phyloP scores from a whole-genome alignment of 495 filamentous ascomycete genomes.

The Aspergillus conjunctus region DNA sequence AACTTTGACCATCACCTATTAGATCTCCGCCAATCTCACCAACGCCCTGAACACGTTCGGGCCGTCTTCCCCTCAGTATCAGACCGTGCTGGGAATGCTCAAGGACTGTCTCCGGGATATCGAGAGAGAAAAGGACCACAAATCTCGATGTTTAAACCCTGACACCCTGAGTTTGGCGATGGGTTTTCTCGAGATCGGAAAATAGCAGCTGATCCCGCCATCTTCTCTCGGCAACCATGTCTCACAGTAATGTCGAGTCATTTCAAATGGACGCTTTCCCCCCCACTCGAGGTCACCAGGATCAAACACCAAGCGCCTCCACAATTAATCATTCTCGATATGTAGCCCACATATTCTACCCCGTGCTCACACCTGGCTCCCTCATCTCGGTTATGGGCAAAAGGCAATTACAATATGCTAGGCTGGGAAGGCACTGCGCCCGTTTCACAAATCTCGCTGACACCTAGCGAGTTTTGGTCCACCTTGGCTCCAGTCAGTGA shows the following conservation, averaged over 20 bases:
- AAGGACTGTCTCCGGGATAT: constrained; percentile 41
- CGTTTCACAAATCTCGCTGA: too few species aligned
- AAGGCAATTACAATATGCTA: too few species aligned
- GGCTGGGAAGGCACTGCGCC: too few species aligned
- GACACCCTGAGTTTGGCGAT: constrained; percentile 42
- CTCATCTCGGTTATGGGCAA: too few species aligned
- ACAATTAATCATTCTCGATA: too few species aligned
- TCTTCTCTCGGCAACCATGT: neutral
- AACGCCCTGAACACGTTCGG: constrained; percentile 49
- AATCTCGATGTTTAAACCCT: constrained; percentile 29
- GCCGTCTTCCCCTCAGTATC: constrained; percentile 41
- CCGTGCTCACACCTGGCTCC: too few species aligned
- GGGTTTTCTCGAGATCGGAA: constrained; percentile 42
- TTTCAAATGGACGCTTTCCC: too few species aligned
- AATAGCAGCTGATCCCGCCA: constrained; percentile 16
- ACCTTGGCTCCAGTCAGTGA: too few species aligned
- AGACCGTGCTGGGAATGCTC: constrained; percentile 39
- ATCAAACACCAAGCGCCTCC: too few species aligned
- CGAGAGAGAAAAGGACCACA: constrained; percentile 24
- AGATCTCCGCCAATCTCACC: constrained; percentile 47
- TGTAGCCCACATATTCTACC: too few species aligned
- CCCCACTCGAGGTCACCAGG: too few species aligned
- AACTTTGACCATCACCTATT: neutral
- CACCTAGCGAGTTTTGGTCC: too few species aligned
- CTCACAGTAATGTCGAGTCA: neutral